Percentiles rank a stretch among this genome's conserved stretches.
These are phyloP conservation scores for Lichtheimia ornata DNA, from an alignment of 371 early-diverging fungal species.

Conservation along the genomic window DNA sequence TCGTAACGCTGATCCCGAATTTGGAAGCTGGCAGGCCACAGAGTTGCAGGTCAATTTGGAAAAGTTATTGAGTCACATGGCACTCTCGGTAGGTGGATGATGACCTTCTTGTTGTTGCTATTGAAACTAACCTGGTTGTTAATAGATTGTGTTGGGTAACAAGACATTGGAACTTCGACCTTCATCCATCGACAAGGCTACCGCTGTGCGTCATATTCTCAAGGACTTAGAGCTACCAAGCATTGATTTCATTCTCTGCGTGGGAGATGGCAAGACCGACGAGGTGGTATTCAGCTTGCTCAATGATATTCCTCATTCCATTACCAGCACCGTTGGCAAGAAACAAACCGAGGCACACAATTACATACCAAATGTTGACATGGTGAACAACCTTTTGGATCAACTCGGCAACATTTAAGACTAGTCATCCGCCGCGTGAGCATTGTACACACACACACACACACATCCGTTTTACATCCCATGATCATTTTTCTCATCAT, in stretches of 20 bases:
- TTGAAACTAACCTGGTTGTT: not conserved
- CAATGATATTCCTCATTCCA: slow-evolving; percentile 61
- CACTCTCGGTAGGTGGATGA: slow-evolving; percentile 71
- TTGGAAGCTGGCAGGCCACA: slow-evolving; percentile 73
- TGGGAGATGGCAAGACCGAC: slow-evolving; percentile 95
- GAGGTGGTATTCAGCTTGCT: slow-evolving; percentile 85
- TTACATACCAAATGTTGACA: slow-evolving; percentile 73
- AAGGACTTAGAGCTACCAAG: slow-evolving; percentile 62
- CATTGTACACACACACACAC: not conserved
- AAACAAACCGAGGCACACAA: slow-evolving; percentile 93
- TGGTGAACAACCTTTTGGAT: slow-evolving; percentile 63
- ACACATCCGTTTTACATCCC: not conserved
- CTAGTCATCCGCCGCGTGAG: not conserved
- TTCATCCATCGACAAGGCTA: slow-evolving; percentile 86
- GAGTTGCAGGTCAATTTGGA: slow-evolving; percentile 95
- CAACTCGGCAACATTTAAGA: slow-evolving; percentile 39
- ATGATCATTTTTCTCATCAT: slow-evolving; percentile 2
- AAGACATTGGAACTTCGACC: slow-evolving; percentile 95
- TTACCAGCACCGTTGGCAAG: slow-evolving; percentile 94
- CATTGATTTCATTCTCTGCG: slow-evolving; percentile 77
- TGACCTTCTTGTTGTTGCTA: not conserved
- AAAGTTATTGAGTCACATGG: slow-evolving; percentile 89
- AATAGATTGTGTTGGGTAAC: slow-evolving; percentile 85
- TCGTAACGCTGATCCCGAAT: slow-evolving; percentile 85
- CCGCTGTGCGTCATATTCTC: slow-evolving; percentile 86